Evolutionary conservation across 805 yeast species (phyloP).

Genomic region (Kluyveromyces starmeri): DNA sequence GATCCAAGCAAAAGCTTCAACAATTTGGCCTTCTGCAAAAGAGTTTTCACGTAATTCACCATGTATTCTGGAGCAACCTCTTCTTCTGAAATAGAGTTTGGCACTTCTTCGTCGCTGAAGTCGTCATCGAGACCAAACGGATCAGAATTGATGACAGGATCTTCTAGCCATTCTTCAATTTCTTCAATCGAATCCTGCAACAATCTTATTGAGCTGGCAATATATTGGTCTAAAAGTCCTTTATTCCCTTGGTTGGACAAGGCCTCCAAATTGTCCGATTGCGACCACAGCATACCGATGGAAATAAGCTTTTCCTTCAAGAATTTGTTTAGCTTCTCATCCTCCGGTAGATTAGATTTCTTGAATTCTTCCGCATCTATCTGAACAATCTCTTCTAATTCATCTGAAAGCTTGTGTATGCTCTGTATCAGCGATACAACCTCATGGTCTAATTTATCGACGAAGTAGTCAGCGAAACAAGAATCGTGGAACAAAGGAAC

Average conservation of each 20-base stretch:
- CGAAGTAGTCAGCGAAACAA: slow-evolving; percentile 13
- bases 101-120: slow-evolving; percentile 20
- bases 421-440: slow-evolving; percentile 1
- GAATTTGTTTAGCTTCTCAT: slow-evolving; percentile 15
- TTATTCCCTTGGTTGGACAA: slow-evolving; percentile 42
- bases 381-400: neutral
- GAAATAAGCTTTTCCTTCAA: slow-evolving; percentile 41
- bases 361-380: slow-evolving; percentile 2
- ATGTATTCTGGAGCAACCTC: slow-evolving; percentile 26
- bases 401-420: slow-evolving; percentile 4
- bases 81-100: slow-evolving; percentile 29
- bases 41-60: slow-evolving; percentile 34
- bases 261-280: slow-evolving; percentile 41
- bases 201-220: slow-evolving; percentile 31
- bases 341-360: slow-evolving; percentile 8
- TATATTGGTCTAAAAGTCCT: slow-evolving; percentile 41
- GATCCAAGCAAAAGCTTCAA: slow-evolving; percentile 51
- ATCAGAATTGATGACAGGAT: slow-evolving; percentile 43
- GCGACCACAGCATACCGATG: slow-evolving; percentile 66
- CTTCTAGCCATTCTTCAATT: slow-evolving; percentile 57
- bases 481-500: slow-evolving; percentile 24
- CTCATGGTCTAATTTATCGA: slow-evolving; percentile 14
- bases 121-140: slow-evolving; percentile 42
- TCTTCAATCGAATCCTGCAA: slow-evolving; percentile 60
- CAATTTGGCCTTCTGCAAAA: slow-evolving; percentile 40